A percentile compares a stretch with the other conserved stretches of the same genome.
phyloP scores from a whole-genome alignment of 306 rosid species.

The Psophocarpus tetragonolobus region DNA sequence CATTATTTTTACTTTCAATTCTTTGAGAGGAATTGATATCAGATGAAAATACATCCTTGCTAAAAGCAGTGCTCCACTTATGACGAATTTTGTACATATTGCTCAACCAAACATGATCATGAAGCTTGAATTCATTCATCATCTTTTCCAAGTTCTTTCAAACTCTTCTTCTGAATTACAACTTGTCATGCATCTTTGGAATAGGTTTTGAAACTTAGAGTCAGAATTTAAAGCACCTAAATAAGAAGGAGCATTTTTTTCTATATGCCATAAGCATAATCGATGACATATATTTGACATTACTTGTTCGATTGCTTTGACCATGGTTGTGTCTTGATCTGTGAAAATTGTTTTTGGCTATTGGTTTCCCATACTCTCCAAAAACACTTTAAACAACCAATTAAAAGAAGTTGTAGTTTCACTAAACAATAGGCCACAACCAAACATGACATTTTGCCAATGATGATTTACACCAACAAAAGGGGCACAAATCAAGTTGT shows the following conservation, averaged over 20 bases:
- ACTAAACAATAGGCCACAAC: background rate
- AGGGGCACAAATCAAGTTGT: too few species aligned
- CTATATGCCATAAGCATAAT: too few species aligned
- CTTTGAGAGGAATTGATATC: background rate
- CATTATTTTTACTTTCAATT: too few species aligned
- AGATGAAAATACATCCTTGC: background rate
- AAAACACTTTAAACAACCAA: background rate
- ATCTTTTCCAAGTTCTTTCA: too few species aligned
- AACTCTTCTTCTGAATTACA: too few species aligned
- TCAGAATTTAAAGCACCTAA: too few species aligned
- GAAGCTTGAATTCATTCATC: too few species aligned
- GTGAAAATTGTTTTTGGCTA: background rate
- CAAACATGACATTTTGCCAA: background rate
- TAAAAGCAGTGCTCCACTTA: background rate
- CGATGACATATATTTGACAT: background rate
- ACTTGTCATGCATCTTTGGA: too few species aligned
- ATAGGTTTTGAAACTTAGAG: background rate
- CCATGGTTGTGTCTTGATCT: background rate
- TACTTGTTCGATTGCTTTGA: too few species aligned
- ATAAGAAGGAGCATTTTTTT: too few species aligned
- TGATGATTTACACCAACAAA: too few species aligned
- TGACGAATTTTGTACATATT: too few species aligned
- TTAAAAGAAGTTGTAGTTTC: background rate
- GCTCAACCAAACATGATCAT: background rate
- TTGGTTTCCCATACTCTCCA: background rate